phyloP scores from a whole-genome alignment of 345 rosid species.

The Populus deltoides region DNA sequence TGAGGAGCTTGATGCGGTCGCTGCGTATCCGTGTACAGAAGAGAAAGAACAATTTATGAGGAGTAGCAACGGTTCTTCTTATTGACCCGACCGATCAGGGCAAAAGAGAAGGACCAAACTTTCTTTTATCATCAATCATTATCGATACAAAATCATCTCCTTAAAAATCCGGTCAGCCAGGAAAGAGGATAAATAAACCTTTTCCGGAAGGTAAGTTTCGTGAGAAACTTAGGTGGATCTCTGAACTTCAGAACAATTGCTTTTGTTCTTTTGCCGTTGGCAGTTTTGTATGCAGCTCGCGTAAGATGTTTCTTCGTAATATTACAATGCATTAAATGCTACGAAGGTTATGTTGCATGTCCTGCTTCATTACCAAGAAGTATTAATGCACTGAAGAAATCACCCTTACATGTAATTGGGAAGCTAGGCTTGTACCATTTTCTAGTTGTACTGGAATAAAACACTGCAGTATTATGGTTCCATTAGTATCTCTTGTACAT shows the following conservation, averaged over 20 bases:
- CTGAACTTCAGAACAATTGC: not conserved
- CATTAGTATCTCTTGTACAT: too few species aligned
- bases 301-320: not conserved
- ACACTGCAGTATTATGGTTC: too few species aligned
- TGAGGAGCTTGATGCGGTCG: constrained; percentile 23
- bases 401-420: too few species aligned
- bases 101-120: constrained; percentile 11
- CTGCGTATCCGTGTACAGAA: constrained; percentile 33
- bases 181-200: constrained; percentile 11
- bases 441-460: too few species aligned
- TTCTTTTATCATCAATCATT: too few species aligned
- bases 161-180: constrained; percentile 2
- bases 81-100: constrained; percentile 24
- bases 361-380: not conserved
- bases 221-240: constrained; percentile 15
- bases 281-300: not conserved
- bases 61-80: constrained; percentile 18
- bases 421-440: too few species aligned
- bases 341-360: not conserved
- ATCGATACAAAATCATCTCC: constrained; percentile 28
- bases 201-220: constrained; percentile 25
- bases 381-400: too few species aligned
- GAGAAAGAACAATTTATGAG: constrained; percentile 24
- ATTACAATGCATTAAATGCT: not conserved
- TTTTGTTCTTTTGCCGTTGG: not conserved